Evolutionary conservation across 768 basidiomycete species (phyloP).

Genomic region (Naganishia onofrii): DNA sequence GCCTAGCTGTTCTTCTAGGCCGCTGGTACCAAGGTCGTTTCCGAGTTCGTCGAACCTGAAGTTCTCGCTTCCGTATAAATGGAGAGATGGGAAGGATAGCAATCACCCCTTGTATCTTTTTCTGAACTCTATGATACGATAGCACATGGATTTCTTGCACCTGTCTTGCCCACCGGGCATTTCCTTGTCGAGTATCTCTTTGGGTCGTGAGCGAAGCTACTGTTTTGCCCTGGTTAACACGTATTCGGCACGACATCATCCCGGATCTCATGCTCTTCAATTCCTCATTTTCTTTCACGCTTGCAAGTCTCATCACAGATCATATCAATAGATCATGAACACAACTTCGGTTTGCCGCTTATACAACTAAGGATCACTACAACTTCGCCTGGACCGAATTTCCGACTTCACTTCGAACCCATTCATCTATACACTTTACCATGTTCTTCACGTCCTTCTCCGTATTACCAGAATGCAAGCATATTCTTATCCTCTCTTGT

Average conservation of each 20-base stretch:
- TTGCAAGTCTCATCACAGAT: too few species aligned
- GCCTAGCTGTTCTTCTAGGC: conserved; percentile 59
- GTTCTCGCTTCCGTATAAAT: conserved; percentile 82
- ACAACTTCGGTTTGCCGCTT: neutral
- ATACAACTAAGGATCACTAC: neutral
- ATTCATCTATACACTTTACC: conserved; percentile 55
- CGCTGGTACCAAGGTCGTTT: conserved; percentile 83
- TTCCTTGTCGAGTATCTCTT: too few species aligned
- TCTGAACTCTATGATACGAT: conserved; percentile 28
- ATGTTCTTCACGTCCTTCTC: conserved; percentile 63
- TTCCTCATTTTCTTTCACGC: too few species aligned
- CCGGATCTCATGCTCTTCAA: too few species aligned
- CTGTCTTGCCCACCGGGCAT: neutral
- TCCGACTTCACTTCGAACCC: conserved; percentile 34
- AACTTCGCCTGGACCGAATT: neutral
- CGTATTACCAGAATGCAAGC: conserved; percentile 76
- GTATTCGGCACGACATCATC: too few species aligned
- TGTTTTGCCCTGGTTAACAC: too few species aligned
- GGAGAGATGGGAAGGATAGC: conserved; percentile 24
- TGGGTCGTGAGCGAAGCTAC: too few species aligned
- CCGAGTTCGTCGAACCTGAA: conserved; percentile 96
- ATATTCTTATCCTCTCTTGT: conserved; percentile 79
- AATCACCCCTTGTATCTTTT: conserved; percentile 27
- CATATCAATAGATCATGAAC: neutral
- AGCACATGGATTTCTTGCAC: conserved; percentile 25